Evolutionary conservation across 2,329 filamentous ascomycete species (phyloP).

Genomic region (Phyllosticta citribraziliensis): DNA sequence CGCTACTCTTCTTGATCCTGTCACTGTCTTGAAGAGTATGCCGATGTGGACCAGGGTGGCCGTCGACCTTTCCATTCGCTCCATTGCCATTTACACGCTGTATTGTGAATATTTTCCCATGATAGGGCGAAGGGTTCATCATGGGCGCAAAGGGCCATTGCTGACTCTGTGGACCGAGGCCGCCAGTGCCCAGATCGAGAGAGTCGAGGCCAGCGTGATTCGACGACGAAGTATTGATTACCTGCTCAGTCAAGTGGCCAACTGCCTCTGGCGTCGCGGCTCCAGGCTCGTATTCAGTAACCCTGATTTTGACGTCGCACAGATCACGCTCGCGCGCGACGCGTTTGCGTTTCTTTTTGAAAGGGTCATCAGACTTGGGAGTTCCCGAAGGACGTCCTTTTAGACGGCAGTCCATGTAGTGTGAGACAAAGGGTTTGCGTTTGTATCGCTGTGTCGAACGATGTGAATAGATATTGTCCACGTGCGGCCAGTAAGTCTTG

Average conservation of each 20-base stretch:
- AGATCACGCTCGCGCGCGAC: slow-evolving; percentile 64
- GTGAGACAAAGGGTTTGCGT: slow-evolving; percentile 70
- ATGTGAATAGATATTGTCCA: slow-evolving; percentile 79
- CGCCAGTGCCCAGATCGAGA: not conserved
- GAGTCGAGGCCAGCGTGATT: not conserved
- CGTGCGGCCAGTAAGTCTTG: slow-evolving; percentile 71
- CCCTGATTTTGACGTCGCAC: slow-evolving; percentile 83
- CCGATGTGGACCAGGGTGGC: slow-evolving; percentile 61
- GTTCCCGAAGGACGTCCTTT: slow-evolving; percentile 72
- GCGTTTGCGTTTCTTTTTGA: slow-evolving; percentile 73
- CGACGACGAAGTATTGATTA: not conserved
- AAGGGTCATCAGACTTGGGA: slow-evolving; percentile 67
- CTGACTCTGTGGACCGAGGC: not conserved
- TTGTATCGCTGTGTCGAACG: slow-evolving; percentile 74
- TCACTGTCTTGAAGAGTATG: slow-evolving; percentile 66
- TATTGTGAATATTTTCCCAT: slow-evolving; percentile 51
- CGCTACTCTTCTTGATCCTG: slow-evolving; percentile 71
- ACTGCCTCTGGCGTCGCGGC: slow-evolving; percentile 4
- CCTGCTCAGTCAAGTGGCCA: not conserved
- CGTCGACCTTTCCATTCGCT: slow-evolving; percentile 61
- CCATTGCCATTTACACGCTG: slow-evolving; percentile 70
- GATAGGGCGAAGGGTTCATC: not conserved
- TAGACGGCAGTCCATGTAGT: slow-evolving; percentile 77
- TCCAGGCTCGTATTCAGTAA: slow-evolving; percentile 57
- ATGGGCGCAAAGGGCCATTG: slow-evolving; percentile 2